These are phyloP conservation scores for Blastobotrys proliferans DNA, from an alignment of 1,139 yeast genomes.

Conservation along the genomic window DNA sequence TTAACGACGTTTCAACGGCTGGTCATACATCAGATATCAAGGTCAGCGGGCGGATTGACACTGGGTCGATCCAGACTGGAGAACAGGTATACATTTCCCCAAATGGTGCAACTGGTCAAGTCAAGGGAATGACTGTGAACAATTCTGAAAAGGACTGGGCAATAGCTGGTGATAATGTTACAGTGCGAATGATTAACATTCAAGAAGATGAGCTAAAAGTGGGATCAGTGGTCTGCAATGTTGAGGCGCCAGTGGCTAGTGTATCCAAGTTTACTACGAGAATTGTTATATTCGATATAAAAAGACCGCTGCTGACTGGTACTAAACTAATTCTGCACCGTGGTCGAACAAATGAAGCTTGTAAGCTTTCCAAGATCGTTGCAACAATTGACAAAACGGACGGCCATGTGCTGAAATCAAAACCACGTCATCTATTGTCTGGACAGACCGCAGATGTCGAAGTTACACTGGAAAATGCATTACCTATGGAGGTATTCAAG, in stretches of 20 bases:
- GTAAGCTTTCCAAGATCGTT: constrained; percentile 57
- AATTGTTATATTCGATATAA: constrained; percentile 63
- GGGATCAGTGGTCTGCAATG: constrained; percentile 69
- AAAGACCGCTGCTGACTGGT: constrained; percentile 75
- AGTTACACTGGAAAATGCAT: constrained; percentile 46
- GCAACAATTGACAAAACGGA: constrained; percentile 47
- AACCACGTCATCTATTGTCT: constrained; percentile 67
- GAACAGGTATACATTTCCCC: constrained; percentile 67
- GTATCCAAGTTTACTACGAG: constrained; percentile 52
- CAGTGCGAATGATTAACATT: constrained; percentile 51
- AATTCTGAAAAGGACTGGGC: constrained; percentile 41
- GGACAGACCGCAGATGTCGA: constrained; percentile 71
- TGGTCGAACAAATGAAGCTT: constrained; percentile 75
- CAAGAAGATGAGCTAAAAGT: constrained; percentile 51
- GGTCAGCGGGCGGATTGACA: constrained; percentile 66
- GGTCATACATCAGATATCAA: constrained; percentile 38
- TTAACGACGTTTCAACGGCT: constrained; percentile 38
- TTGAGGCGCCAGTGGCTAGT: constrained; percentile 46
- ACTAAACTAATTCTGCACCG: constrained; percentile 78
- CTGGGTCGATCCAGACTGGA: constrained; percentile 75
- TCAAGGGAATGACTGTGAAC: constrained; percentile 38
- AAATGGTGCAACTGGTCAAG: constrained; percentile 37
- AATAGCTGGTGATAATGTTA: constrained; percentile 66
- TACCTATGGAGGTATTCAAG: constrained; percentile 57
- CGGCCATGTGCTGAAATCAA: constrained; percentile 45